Conservation (phyloP, 805 yeast species). For the Ogataea allantospora region DNA sequence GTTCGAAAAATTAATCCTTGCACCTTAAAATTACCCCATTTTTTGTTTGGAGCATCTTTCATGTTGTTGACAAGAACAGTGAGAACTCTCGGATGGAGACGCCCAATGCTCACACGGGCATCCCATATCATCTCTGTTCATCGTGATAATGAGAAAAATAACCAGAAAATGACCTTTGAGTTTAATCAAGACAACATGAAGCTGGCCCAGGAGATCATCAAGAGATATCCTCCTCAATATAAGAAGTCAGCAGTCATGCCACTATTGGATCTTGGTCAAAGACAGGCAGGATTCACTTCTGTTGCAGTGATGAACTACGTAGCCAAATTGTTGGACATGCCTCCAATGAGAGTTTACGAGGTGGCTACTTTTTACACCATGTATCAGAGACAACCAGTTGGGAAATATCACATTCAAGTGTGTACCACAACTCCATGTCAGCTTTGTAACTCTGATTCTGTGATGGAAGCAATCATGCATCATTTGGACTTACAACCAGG, state of each 20-base stretch:
- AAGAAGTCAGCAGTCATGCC: slow-evolving; percentile 91
- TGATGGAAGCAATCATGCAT: slow-evolving; percentile 64
- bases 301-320: slow-evolving; percentile 88
- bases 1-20: not conserved
- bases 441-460: slow-evolving; percentile 77
- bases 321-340: slow-evolving; percentile 80
- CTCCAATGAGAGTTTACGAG: slow-evolving; percentile 92
- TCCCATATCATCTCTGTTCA: slow-evolving; percentile 54
- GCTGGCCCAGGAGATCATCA: slow-evolving; percentile 69
- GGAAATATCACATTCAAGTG: slow-evolving; percentile 77
- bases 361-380: slow-evolving; percentile 91
- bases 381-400: slow-evolving; percentile 86
- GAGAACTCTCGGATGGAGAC: not conserved
- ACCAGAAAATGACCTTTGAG: slow-evolving; percentile 67
- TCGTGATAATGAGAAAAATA: slow-evolving; percentile 68
- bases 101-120: slow-evolving; percentile 16
- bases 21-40: slow-evolving; percentile 12
- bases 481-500: slow-evolving; percentile 70
- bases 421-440: slow-evolving; percentile 92
- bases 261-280: slow-evolving; percentile 79
- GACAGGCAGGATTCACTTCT: slow-evolving; percentile 83
- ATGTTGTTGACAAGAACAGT: slow-evolving; percentile 4
- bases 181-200: slow-evolving; percentile 62
- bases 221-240: slow-evolving; percentile 82
- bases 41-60: not conserved